These are phyloP conservation scores for Zygotorulaspora sp. DNA, from an alignment of 805 yeast species.

Conservation along the genomic window DNA sequence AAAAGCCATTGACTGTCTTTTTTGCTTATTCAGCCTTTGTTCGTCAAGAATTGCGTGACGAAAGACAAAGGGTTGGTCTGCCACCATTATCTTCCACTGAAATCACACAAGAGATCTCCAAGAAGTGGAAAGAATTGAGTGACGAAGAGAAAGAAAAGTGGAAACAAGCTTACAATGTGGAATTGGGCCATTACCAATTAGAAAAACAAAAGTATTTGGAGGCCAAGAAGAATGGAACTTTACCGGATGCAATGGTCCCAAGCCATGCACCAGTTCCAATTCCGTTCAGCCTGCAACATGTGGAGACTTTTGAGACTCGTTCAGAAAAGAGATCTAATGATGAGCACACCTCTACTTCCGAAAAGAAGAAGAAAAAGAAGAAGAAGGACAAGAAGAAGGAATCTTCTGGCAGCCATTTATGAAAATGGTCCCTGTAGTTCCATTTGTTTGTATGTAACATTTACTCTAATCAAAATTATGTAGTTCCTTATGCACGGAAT, in stretches of 20 bases:
- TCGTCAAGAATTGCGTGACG: slow-evolving; percentile 66
- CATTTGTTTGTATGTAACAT: not conserved
- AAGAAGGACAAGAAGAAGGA: slow-evolving; percentile 52
- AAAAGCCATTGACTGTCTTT: slow-evolving; percentile 86
- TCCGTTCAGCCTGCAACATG: slow-evolving; percentile 33
- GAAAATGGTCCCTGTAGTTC: no score
- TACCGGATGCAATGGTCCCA: slow-evolving; percentile 27
- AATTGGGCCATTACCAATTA: slow-evolving; percentile 42
- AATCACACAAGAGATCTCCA: slow-evolving; percentile 72
- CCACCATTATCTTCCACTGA: slow-evolving; percentile 70
- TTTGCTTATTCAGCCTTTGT: slow-evolving; percentile 72
- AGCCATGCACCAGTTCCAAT: slow-evolving; percentile 41
- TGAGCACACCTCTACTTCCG: slow-evolving; percentile 27
- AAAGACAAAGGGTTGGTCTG: slow-evolving; percentile 54
- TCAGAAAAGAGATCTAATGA: slow-evolving; percentile 38
- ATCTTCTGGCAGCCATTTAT: slow-evolving; percentile 21
- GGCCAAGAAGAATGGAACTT: slow-evolving; percentile 41
- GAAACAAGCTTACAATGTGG: slow-evolving; percentile 51
- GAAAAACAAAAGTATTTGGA: slow-evolving; percentile 45
- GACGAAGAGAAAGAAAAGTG: slow-evolving; percentile 69
- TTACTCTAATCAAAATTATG: not conserved
- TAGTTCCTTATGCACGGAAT: not conserved
- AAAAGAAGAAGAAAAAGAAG: slow-evolving; percentile 45
- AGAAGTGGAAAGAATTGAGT: slow-evolving; percentile 69
- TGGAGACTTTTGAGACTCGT: slow-evolving; percentile 17